Percentiles rank a stretch among this genome's conserved stretches.
phyloP scores from a whole-genome alignment of 495 filamentous ascomycete genomes.

The Aspergillus homomorphus region DNA sequence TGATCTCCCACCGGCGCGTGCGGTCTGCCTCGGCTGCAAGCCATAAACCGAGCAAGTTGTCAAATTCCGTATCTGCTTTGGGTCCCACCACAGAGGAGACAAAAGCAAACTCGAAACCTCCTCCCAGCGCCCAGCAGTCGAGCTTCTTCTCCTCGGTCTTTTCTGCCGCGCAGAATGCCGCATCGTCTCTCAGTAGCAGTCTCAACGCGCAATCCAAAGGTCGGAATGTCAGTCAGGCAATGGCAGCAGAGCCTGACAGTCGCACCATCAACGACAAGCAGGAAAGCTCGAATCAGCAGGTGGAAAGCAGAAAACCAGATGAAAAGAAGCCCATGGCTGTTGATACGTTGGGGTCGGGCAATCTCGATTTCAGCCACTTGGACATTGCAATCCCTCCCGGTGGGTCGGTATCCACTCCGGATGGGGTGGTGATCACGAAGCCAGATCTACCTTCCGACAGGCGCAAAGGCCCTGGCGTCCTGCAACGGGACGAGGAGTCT shows the following conservation, averaged over 20 bases:
- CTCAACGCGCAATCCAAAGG: conserved; percentile 59
- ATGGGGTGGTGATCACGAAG: conserved; percentile 42
- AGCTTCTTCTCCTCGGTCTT: conserved; percentile 95
- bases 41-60: conserved; percentile 83
- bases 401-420: conserved; percentile 36
- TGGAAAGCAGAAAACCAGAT: conserved; percentile 28
- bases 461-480: conserved; percentile 37
- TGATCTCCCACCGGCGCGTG: conserved; percentile 70
- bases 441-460: conserved; percentile 33
- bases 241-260: conserved; percentile 26
- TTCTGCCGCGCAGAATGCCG: conserved; percentile 89
- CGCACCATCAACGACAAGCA: conserved; percentile 19
- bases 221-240: conserved; percentile 30
- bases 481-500: conserved; percentile 49
- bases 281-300: conserved; percentile 23
- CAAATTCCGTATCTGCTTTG: conserved; percentile 69
- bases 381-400: conserved; percentile 44
- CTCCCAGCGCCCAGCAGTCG: conserved; percentile 38
- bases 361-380: conserved; percentile 81
- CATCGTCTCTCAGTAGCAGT: conserved; percentile 76
- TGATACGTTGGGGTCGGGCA: conserved; percentile 84
- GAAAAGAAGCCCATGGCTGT: conserved; percentile 71
- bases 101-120: conserved; percentile 43
- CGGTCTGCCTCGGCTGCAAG: conserved; percentile 60
- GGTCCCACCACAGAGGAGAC: conserved; percentile 68